Conservation (phyloP, 140 eudicot species). For the Anethum foeniculum region DNA sequence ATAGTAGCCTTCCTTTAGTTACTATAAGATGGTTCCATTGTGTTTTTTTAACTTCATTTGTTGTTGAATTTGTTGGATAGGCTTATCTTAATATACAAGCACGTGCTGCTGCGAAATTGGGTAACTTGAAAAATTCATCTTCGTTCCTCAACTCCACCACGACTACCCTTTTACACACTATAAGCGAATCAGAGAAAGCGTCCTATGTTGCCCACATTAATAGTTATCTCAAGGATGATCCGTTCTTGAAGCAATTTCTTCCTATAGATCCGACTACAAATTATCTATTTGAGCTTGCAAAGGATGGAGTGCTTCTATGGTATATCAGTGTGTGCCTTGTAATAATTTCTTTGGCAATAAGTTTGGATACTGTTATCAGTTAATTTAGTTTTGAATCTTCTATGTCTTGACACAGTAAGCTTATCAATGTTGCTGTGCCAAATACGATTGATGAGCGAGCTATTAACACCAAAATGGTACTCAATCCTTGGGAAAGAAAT, state of each 20-base stretch:
- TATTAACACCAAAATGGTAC: constrained; percentile 50
- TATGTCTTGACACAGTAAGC: constrained; percentile 51
- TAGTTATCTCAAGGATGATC: constrained; percentile 47
- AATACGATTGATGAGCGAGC: constrained; percentile 69
- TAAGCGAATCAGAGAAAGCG: constrained; percentile 57
- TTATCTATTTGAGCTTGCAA: constrained; percentile 51
- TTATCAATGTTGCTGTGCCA: constrained; percentile 68
- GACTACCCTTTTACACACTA: constrained; percentile 53
- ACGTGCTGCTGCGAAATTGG: constrained; percentile 36
- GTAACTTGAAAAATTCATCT: constrained; percentile 36
- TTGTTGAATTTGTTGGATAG: neutral
- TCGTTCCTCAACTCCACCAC: constrained; percentile 58
- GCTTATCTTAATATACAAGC: constrained; percentile 46
- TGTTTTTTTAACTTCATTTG: neutral
- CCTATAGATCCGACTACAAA: constrained; percentile 51
- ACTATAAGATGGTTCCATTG: neutral
- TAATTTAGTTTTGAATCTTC: constrained; percentile 8
- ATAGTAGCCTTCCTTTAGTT: neutral
- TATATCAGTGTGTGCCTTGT: constrained; percentile 6
- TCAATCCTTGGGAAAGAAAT: constrained; percentile 70
- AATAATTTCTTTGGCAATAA: neutral
- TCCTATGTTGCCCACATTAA: constrained; percentile 58
- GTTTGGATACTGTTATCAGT: neutral
- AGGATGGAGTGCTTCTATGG: constrained; percentile 68
- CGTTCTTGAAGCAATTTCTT: constrained; percentile 43